These are phyloP conservation scores for Magnaporthiopsis incrustans DNA, from an alignment of 2,329 filamentous ascomycete genomes.

Conservation along the genomic window DNA sequence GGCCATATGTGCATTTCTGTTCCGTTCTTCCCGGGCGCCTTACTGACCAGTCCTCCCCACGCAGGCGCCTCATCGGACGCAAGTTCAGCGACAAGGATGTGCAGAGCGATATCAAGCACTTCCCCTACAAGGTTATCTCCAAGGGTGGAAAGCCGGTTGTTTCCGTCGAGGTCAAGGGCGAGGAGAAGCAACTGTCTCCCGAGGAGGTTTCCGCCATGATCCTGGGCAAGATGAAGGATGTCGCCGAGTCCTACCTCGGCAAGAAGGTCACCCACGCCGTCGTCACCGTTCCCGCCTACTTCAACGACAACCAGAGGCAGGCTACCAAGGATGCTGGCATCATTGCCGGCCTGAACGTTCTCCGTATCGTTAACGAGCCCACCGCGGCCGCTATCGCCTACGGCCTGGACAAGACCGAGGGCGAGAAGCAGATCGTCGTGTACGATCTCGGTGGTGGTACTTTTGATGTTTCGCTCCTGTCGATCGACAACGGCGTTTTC, in stretches of 20 bases:
- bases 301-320: conserved; percentile 97
- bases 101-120: conserved; percentile 93
- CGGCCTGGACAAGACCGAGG: conserved; percentile 78
- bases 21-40: not conserved
- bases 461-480: conserved; percentile 89
- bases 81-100: conserved; percentile 80
- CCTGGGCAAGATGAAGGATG: conserved; percentile 54
- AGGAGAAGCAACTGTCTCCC: conserved; percentile 51
- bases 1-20: not conserved
- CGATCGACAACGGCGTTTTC: conserved; percentile 86
- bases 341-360: conserved; percentile 89
- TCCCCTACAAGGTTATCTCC: conserved; percentile 89
- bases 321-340: conserved; percentile 91
- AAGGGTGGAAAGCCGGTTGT: conserved; percentile 87
- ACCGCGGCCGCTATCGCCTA: conserved; percentile 94
- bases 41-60: conserved; percentile 22
- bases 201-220: conserved; percentile 57
- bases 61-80: conserved; percentile 74
- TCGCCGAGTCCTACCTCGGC: conserved; percentile 67
- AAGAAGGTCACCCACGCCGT: conserved; percentile 82
- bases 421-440: conserved; percentile 82
- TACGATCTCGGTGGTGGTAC: conserved; percentile 93
- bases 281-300: conserved; percentile 93
- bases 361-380: conserved; percentile 94
- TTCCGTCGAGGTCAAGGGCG: conserved; percentile 54